phyloP scores from a whole-genome alignment of 2,329 filamentous ascomycete genomes.

The Exophiala aquamarina region DNA sequence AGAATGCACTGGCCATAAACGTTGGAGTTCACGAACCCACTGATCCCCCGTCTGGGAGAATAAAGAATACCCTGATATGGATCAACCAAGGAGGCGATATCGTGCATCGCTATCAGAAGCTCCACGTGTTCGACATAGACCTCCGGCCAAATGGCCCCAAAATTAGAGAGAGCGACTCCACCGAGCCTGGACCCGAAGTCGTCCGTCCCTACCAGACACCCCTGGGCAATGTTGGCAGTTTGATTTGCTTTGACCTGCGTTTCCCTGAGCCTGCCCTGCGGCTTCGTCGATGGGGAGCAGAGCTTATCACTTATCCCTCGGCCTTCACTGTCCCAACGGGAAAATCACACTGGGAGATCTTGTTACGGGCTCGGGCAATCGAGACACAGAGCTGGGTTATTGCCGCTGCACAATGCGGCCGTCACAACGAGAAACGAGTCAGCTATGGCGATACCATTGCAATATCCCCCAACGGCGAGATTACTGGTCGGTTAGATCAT shows the following conservation, averaged over 20 bases:
- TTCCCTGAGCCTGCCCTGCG: conserved; percentile 74
- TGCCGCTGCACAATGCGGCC: conserved; percentile 78
- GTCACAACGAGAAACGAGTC: conserved; percentile 70
- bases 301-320: conserved; percentile 82
- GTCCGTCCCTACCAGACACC: conserved; percentile 69
- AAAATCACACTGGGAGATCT: conserved; percentile 77
- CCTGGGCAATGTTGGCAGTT: conserved; percentile 72
- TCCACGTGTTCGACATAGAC: conserved; percentile 82
- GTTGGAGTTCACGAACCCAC: conserved; percentile 83
- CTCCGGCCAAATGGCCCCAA: conserved; percentile 51
- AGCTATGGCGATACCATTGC: conserved; percentile 88
- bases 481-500: conserved; percentile 62
- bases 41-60: conserved; percentile 46
- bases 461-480: conserved; percentile 80
- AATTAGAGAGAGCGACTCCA: conserved; percentile 64
- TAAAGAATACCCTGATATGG: conserved; percentile 68
- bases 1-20: conserved; percentile 69
- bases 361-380: conserved; percentile 78
- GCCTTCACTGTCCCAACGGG: conserved; percentile 90
- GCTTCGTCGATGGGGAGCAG: conserved; percentile 65
- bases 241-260: conserved; percentile 89
- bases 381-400: conserved; percentile 87
- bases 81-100: conserved; percentile 63
- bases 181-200: conserved; percentile 65
- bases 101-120: conserved; percentile 72